Conservation (phyloP, 306 rosid species). For the Sicyos baderoa region DNA sequence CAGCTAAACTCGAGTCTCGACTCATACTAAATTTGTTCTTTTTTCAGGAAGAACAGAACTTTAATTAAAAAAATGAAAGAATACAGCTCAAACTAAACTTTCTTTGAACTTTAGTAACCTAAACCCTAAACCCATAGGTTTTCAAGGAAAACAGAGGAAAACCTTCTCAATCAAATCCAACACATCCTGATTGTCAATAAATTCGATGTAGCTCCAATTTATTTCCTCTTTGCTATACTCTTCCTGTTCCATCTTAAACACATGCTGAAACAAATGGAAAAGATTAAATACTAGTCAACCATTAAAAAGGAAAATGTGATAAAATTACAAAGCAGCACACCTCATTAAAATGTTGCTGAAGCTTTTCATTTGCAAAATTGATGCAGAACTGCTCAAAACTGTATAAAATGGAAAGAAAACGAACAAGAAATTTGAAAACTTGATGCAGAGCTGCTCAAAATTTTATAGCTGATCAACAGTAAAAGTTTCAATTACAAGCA, state of each 20-base stretch:
- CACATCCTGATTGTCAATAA: constrained; percentile 96
- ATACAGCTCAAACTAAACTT: no score
- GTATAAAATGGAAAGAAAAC: constrained; percentile 26
- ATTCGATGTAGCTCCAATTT: constrained; percentile 98
- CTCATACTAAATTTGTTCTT: background rate
- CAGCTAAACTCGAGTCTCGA: background rate
- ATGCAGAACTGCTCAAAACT: constrained; percentile 99
- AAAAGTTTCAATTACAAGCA: background rate
- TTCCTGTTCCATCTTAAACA: constrained; percentile 98
- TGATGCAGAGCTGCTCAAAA: background rate
- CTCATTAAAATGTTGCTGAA: constrained; percentile 99
- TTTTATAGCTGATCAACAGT: background rate
- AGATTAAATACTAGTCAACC: constrained; percentile 16
- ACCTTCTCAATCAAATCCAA: constrained; percentile 98
- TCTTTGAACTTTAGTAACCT: background rate
- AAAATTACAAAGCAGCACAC: constrained; percentile 30
- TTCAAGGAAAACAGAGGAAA: constrained; percentile 14
- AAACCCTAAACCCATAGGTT: background rate
- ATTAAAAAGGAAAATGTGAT: background rate
- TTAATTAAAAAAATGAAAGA: no score
- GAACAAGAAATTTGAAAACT: background rate
- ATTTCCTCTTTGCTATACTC: constrained; percentile 93
- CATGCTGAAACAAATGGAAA: constrained; percentile 55
- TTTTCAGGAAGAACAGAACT: no score
- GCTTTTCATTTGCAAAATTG: constrained; percentile 97